Base-by-base conservation (phyloP, 164 flowering plant genomes). In the Malania oleifera region DNA sequence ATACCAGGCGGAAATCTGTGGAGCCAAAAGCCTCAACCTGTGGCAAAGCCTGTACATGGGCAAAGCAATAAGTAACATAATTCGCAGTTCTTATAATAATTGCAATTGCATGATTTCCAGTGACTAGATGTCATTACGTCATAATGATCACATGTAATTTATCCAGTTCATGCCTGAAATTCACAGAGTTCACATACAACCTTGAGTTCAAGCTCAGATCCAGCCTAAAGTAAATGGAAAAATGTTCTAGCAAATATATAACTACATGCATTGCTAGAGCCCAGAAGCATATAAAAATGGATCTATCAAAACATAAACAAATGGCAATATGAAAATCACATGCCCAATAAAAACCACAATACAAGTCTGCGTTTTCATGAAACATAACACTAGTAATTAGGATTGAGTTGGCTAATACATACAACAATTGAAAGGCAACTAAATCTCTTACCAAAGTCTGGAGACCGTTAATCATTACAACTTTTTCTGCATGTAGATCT, bases 381-480 rank as follows among this genome's bases (percentile, higher is more conserved):
- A 1, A 20, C n/a, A 46, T 20, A 46, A 23, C n/a, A 6, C 12
- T 46, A 22, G 50, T 23, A 31, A 31, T 31, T 31, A 31, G 35
- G 9, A 47, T 8, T 25, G 23, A 35, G 12, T 28, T 53, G 54
- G 24, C 29, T 1, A 17, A 40, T 7, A 9, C 8, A 9, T 5
- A 12, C 3, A 26, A 20, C 50, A 20, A 12, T 20, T 46, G 25
- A 20, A 46, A 13, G 11, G 26, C 26, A 31, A 57, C 15, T 25
- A 61, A 61, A 60, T 61, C 45, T 53, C 68, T 63, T 73, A 93
- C 99, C 92, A 82, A 58, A 62, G 60, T 84, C 54, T 80, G 93
- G 12, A 83, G 86, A 57, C 99, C 99, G 68, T 84, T 83, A 64
- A 86, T 72, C 78, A 83, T 66, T 57, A 90, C 77, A 73, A 65